Evolutionary conservation across 2,329 filamentous ascomycete genomes (phyloP).

Genomic region (Pseudopithomyces maydicus): DNA sequence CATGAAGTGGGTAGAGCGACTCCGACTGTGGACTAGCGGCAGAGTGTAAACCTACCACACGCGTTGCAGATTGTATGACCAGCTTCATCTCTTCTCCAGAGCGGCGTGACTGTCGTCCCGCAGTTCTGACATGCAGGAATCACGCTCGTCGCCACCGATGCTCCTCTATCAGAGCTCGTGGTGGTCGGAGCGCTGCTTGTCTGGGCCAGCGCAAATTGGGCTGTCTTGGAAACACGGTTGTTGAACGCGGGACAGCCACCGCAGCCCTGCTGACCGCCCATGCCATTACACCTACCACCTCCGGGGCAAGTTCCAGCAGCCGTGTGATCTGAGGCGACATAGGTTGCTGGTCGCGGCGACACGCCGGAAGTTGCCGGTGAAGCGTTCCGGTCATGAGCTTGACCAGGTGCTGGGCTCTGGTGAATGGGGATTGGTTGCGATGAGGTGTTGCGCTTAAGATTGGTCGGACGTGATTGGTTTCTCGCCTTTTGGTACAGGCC

Average conservation of each 20-base stretch:
- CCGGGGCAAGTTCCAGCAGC: constrained; percentile 90
- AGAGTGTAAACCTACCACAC: constrained; percentile 70
- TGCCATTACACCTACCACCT: constrained; percentile 93
- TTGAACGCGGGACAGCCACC: constrained; percentile 97
- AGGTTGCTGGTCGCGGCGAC: constrained; percentile 63
- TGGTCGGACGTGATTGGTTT: constrained; percentile 88
- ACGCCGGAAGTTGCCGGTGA: constrained; percentile 46
- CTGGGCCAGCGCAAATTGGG: constrained; percentile 66
- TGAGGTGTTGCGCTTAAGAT: constrained; percentile 76
- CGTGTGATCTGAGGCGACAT: constrained; percentile 76
- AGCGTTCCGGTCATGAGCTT: constrained; percentile 45
- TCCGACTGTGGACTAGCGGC: constrained; percentile 1
- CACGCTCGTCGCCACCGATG: constrained; percentile 52
- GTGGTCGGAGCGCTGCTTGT: constrained; percentile 33
- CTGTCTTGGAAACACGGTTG: constrained; percentile 89
- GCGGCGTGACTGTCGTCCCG: constrained; percentile 90
- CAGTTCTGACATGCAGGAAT: constrained; percentile 97
- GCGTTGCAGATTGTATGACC: constrained; percentile 99
- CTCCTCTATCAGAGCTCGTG: constrained; percentile 20
- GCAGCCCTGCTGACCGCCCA: constrained; percentile 91
- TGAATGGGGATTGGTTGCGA: constrained; percentile 33
- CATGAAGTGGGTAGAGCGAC: neutral
- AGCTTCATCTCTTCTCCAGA: constrained; percentile 92
- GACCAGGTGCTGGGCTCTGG: constrained; percentile 48
- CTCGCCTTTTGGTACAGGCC: constrained; percentile 93